Base-by-base conservation (phyloP, 805 yeast species). In the baker's yeast (Saccharomyces cerevisiae) region DNA sequence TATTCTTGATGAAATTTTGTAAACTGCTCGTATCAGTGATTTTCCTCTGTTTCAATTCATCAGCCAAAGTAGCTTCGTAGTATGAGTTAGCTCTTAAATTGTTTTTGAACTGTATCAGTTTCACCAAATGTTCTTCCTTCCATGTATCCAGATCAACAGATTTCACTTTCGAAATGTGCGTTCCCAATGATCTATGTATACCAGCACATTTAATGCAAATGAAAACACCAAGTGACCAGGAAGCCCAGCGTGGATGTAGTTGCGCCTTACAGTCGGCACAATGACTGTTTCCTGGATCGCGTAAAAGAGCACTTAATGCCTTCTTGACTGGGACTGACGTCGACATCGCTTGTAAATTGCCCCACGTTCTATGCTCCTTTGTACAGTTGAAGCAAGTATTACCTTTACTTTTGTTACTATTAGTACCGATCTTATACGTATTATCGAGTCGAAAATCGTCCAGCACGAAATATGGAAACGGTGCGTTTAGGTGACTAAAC, bases 141-240 rank as follows among this genome's bases (percentile, higher is more conserved):
- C 99, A 92, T 1, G 95, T 86, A 68, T 92, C 98, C 64, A 92
- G 77, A 72, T 94, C 98, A 41, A 92, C 95, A 5, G 96, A 86
- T 67, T 94, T 89, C 51, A 94, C 98, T 65, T 89, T 79, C 29
- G 96, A 85, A 49, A 92, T 89, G 71, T 92, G 99, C 0, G 97
- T 91, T 1, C 99, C 98, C 85, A 92, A 83, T 51, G 92, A 82
- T 66, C 98, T 78, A 69, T 92, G 99, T 58, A 92, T 87, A 1
- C 99, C 99, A 1, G 97, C 91, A 71, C 99, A 92, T 63, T 94
- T 79, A 59, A 92, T 92, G 70, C 99, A 92, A 46, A 92, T 80
- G 65, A 94, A 91, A 54, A 94, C 82, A 26, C 99, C 99, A 52
- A 92, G 70, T 62, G 86, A 90, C 97, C 97, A 92, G 21, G 95